A percentile compares a stretch with the other conserved stretches of the same genome.
Conservation (phyloP, 306 rosid genomes). For the Vigna nakashimae region DNA sequence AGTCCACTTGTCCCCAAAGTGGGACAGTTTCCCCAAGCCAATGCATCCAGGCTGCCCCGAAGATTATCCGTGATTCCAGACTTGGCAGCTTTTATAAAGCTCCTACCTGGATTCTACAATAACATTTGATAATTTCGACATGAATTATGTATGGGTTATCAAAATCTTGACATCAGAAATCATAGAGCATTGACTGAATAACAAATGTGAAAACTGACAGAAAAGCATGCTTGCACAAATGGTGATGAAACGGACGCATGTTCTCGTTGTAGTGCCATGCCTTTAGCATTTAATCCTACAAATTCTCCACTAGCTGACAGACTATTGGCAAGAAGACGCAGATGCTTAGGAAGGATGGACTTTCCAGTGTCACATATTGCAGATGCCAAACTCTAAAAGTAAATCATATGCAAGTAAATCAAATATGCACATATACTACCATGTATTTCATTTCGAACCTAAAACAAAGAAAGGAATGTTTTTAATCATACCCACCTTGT, state of each 20-base stretch:
- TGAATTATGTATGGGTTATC: constrained; percentile 21
- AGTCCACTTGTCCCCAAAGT: constrained; percentile 79
- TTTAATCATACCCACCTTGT: constrained; percentile 57
- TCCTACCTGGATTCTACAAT: constrained; percentile 83
- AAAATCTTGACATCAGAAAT: constrained; percentile 21
- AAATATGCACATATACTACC: constrained; percentile 20
- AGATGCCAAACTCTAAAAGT: constrained; percentile 71
- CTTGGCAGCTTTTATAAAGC: constrained; percentile 91
- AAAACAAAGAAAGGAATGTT: constrained; percentile 3
- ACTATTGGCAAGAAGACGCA: constrained; percentile 73
- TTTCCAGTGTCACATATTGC: constrained; percentile 83
- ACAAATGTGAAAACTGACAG: constrained; percentile 71
- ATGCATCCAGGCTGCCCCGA: constrained; percentile 75
- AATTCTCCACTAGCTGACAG: constrained; percentile 86
- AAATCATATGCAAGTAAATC: constrained; percentile 39
- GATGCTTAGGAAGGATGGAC: constrained; percentile 77
- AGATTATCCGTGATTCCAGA: constrained; percentile 70
- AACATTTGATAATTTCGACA: constrained; percentile 47
- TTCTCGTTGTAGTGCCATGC: constrained; percentile 70
- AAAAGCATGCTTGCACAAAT: constrained; percentile 93
- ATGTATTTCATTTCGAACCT: constrained; percentile 31
- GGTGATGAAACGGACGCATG: constrained; percentile 77
- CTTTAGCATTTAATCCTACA: constrained; percentile 86
- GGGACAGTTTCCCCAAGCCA: constrained; percentile 90
- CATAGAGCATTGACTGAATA: constrained; percentile 36